Conservation (phyloP, 2,329 filamentous ascomycete genomes). For the Nemania bipapillata region DNA sequence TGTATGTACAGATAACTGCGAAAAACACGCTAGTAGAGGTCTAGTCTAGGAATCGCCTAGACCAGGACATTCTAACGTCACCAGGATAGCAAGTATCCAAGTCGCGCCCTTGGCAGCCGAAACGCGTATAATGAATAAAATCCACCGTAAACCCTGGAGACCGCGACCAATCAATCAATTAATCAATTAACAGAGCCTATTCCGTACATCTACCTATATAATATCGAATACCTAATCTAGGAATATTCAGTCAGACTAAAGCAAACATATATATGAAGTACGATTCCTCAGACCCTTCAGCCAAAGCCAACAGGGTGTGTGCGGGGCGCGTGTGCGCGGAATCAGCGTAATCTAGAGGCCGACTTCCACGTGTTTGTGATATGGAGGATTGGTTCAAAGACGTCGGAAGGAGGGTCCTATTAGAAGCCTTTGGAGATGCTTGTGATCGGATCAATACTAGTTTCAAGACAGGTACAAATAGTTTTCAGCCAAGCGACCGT, state of each 20-base stretch:
- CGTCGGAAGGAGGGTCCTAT: constrained; percentile 45
- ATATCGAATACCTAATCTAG: not conserved
- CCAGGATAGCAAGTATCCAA: not conserved
- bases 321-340: not conserved
- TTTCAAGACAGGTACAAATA: constrained; percentile 44
- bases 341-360: not conserved
- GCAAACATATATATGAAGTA: not conserved
- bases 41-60: not conserved
- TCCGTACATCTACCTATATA: not conserved
- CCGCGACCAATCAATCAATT: not conserved
- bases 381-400: constrained; percentile 51
- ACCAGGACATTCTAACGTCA: not conserved
- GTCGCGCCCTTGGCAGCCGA: not conserved
- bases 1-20: too few relatives aligned
- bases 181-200: not conserved
- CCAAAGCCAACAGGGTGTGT: not conserved
- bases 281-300: not conserved
- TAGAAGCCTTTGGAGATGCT: constrained; percentile 45
- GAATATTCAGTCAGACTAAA: not conserved
- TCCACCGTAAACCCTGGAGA: not conserved
- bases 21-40: not conserved
- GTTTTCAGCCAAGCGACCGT: not conserved
- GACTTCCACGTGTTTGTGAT: not conserved
- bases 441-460: constrained; percentile 46
- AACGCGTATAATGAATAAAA: not conserved